Conservation (phyloP, 2,329 filamentous ascomycete genomes). For the Aureobasidium musti region DNA sequence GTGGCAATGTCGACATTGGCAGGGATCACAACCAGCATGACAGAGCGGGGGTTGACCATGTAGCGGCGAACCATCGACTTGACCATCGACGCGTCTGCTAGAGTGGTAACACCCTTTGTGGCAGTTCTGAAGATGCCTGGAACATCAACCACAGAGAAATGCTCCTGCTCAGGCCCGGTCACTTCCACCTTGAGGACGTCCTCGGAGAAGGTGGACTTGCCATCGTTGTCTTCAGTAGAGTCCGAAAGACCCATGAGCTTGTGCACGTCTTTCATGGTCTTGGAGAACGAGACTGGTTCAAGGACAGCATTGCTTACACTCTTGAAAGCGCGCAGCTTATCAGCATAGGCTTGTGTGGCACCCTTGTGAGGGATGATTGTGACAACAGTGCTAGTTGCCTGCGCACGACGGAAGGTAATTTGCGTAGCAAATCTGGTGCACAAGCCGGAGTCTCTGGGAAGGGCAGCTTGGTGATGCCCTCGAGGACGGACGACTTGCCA, state of each 20-base stretch:
- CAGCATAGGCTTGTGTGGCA: constrained; percentile 37
- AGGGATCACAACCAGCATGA: constrained; percentile 50
- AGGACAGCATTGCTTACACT: constrained; percentile 33
- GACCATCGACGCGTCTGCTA: constrained; percentile 45
- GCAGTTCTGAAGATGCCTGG: constrained; percentile 42
- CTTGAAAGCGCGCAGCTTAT: constrained; percentile 38
- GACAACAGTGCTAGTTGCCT: constrained; percentile 31
- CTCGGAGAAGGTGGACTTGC: constrained; percentile 36
- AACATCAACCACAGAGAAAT: constrained; percentile 40
- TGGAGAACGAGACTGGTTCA: constrained; percentile 33
- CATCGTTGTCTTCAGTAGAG: not conserved
- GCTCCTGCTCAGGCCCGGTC: constrained; percentile 37
- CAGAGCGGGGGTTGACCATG: constrained; percentile 45
- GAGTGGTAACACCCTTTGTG: constrained; percentile 41
- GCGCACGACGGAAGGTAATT: constrained; percentile 28
- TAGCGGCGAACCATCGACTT: constrained; percentile 45
- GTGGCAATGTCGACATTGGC: constrained; percentile 51
- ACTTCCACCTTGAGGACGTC: constrained; percentile 39
- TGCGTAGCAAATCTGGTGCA: constrained; percentile 51
- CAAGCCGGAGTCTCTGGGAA: constrained; percentile 55
- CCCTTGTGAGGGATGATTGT: constrained; percentile 38
- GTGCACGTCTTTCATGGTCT: constrained; percentile 37
- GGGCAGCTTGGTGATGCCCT: constrained; percentile 61
- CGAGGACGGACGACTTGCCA: constrained; percentile 64
- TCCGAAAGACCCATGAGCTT: constrained; percentile 32